Evolutionary conservation across 1,284 basidiomycete species (phyloP), one percentile per base, ranked within the genome.

Genomic region (Cryptococcus sp.): DNA sequence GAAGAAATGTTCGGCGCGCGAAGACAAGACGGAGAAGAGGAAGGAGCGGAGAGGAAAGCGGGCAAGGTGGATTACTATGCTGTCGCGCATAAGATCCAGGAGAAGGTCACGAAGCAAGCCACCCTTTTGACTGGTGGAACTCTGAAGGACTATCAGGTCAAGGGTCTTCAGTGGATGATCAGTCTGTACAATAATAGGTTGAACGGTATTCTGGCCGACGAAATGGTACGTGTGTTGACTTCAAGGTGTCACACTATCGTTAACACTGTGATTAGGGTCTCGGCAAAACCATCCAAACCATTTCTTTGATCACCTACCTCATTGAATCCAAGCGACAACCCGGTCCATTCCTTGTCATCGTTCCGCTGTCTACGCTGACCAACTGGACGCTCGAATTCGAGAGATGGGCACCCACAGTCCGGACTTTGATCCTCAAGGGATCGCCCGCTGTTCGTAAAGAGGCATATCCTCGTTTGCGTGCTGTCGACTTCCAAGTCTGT

Each of bases 331-430:
- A 98, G 82, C 84, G 86, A 59, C 90, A 96, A 76, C 87, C 88
- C 29, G 95, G 95, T 0, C 96, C 96, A 1, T 99, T 93, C 81
- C 87, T 99, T 34, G 93, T 99, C 73, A 93, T 99, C 67, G 96
- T 99, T 19, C 96, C 96, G 1, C 84, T 99, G 17, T 97, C 95
- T 5, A 99, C 96, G 0, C 89, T 99, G 84, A 97, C 94, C 39
- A 98, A 98, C 76, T 99, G 95, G 96, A 88, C 91, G 4, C 87
- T 91, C 60, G 94, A 99, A 80, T 99, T 99, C 68, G 89, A 91
- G 44, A 91, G 93, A 74, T 99, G 96, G 96, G 94, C 96, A 1
- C 95, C 96, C 0, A 80, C 83, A 20, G 89, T 99, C 59, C 87
- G 85, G 72, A 85, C 85, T 51, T 83, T 99, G 46, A 85, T 93